phyloP scores from a whole-genome alignment of 148 eudicot genomes.

The Limonium bicolor region DNA sequence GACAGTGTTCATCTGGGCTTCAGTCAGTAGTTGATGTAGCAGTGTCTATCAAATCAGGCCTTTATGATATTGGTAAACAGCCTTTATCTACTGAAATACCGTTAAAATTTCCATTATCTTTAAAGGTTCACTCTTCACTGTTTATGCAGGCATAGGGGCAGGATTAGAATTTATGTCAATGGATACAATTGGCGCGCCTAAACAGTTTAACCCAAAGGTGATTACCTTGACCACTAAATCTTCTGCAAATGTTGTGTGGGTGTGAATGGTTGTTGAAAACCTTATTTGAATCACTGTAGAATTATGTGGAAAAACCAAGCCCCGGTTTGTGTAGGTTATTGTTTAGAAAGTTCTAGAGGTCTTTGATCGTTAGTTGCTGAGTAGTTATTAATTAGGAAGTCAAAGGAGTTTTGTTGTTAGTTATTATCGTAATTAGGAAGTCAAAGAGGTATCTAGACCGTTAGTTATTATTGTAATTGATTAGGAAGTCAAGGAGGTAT shows the following conservation, averaged over 20 bases:
- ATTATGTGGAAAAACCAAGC: too few relatives aligned
- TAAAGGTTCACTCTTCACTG: background rate
- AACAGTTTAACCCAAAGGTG: conserved; percentile 38
- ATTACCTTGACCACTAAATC: background rate
- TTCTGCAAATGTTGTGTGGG: background rate
- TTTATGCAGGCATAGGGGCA: conserved; percentile 5
- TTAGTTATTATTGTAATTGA: too few relatives aligned
- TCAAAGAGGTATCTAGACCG: too few relatives aligned
- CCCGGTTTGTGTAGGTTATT: too few relatives aligned
- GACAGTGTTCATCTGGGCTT: conserved; percentile 83
- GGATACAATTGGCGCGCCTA: conserved; percentile 6
- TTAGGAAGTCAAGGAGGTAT: too few relatives aligned
- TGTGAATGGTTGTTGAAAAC: background rate
- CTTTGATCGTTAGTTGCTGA: too few relatives aligned
- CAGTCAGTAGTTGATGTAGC: conserved; percentile 87
- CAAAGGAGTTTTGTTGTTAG: too few relatives aligned
- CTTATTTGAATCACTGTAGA: too few relatives aligned
- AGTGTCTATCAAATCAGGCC: conserved; percentile 52
- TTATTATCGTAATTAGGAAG: too few relatives aligned
- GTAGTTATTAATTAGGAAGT: too few relatives aligned
- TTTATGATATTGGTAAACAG: conserved; percentile 57
- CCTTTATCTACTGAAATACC: background rate
- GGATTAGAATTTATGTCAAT: conserved; percentile 5
- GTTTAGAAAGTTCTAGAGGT: too few relatives aligned
- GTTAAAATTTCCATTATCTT: background rate